phyloP scores from a whole-genome alignment of 2,329 filamentous ascomycete genomes.

The Acrodontium crateriforme region DNA sequence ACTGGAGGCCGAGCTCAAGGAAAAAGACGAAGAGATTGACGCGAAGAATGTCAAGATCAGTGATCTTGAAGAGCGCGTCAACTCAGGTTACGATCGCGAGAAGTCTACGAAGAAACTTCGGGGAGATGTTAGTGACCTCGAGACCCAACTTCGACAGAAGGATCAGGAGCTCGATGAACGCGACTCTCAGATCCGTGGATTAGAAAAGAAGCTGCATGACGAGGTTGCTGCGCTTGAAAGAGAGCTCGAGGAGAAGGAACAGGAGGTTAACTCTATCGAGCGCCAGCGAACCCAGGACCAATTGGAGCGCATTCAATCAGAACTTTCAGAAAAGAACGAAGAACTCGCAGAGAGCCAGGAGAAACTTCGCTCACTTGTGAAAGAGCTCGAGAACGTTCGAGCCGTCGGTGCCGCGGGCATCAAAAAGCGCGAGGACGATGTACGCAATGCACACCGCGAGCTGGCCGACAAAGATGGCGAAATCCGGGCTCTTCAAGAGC shows the following conservation, averaged over 20 bases:
- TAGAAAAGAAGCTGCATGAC: constrained; percentile 23
- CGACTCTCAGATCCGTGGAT: constrained; percentile 17
- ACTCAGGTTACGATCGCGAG: constrained; percentile 19
- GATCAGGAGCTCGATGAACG: constrained; percentile 22
- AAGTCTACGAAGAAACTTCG: constrained; percentile 25
- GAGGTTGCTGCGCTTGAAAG: too few relatives aligned
- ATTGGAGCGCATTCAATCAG: too few relatives aligned
- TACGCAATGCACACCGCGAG: constrained; percentile 47
- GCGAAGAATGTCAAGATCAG: constrained; percentile 18
- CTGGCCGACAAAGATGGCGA: constrained; percentile 25
- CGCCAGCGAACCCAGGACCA: too few relatives aligned
- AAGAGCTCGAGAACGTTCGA: constrained; percentile 12
- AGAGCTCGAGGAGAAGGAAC: background rate
- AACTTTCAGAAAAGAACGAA: too few relatives aligned
- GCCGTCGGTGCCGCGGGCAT: constrained; percentile 14
- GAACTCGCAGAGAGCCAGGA: constrained; percentile 38
- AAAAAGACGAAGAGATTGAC: constrained; percentile 30
- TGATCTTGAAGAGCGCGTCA: constrained; percentile 19
- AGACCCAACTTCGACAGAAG: constrained; percentile 22
- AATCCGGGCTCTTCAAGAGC: constrained; percentile 22
- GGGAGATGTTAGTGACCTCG: constrained; percentile 21
- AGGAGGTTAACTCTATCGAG: too few relatives aligned
- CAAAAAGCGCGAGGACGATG: constrained; percentile 26
- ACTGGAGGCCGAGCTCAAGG: constrained; percentile 37
- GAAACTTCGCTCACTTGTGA: constrained; percentile 25